These are phyloP conservation scores for Smallanthus sonchifolius DNA, from an alignment of 129 eudicot species.

Conservation along the genomic window DNA sequence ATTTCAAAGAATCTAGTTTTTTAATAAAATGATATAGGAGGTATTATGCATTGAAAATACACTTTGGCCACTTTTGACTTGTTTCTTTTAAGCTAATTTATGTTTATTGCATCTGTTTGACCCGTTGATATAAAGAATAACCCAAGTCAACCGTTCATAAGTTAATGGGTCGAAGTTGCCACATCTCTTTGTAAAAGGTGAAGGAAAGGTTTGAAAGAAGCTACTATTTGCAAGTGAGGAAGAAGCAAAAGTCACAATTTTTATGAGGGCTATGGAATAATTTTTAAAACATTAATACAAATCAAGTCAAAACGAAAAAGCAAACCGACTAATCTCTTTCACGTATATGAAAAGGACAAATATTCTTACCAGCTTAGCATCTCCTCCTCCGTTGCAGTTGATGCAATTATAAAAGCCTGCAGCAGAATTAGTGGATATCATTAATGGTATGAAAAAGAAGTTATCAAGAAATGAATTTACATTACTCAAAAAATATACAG, in stretches of 20 bases:
- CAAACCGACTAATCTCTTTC: neutral
- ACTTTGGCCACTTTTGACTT: neutral
- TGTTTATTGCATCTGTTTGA: neutral
- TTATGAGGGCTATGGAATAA: neutral
- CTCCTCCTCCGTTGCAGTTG: conserved; percentile 60
- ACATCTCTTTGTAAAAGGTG: neutral
- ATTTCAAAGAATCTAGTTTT: neutral
- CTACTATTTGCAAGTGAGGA: neutral
- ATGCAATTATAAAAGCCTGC: conserved; percentile 66
- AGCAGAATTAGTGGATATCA: conserved; percentile 14
- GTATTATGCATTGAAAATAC: neutral
- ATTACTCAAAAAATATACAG: neutral
- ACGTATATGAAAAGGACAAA: conserved; percentile 2
- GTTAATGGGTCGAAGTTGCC: neutral
- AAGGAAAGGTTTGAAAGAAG: neutral
- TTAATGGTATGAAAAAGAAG: neutral
- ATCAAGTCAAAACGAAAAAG: neutral
- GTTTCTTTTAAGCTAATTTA: neutral
- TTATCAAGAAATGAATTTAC: conserved; percentile 2
- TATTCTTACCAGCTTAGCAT: conserved; percentile 55
- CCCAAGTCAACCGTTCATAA: neutral
- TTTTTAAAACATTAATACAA: neutral
- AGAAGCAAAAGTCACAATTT: neutral
- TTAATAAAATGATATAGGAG: neutral
- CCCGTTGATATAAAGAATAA: neutral